Base-by-base conservation (phyloP, 768 basidiomycete genomes). In the Candolleomyces eurysporus region DNA sequence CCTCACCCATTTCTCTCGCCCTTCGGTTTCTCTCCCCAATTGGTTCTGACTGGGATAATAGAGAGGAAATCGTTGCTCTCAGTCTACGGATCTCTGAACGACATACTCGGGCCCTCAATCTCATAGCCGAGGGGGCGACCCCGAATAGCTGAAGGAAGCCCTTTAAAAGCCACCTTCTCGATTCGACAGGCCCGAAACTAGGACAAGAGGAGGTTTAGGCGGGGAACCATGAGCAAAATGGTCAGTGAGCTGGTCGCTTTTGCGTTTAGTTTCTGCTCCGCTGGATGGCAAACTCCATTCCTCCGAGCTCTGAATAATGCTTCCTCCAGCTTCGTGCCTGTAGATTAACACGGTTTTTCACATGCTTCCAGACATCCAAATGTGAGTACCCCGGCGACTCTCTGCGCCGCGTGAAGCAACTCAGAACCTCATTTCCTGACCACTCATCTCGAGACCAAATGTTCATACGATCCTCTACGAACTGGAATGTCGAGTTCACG, bases 311-410 rank as follows among this genome's bases (percentile, higher is more conserved):
- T 39, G 45, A 42, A 45, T 64, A 51, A 57, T 60, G 8, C 13
- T 26, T 26, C 26, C 9, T 32, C 30, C 5, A 39, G 19, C 32
- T 17, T 54, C 32, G 11, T 19, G 17, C 51, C 2, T 10, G 31
- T 69, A 91, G 90, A 82, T 91, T 54, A 81, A 84, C 62, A 87
- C 89, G 17, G 82, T 93, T 68, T 83, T 84, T 31, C 74, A 77
- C 64, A 90, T 93, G 90, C 94, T 94, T 69, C 92, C 92, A n/a
- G 88, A 92, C 71, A 89, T 93, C 67, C 92, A 92, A 52, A 72
- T 76, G 92, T 93, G 71, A 63, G 85, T 78, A 26, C 26, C 26
- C 11, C 42, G 31, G 7, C 19, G 31, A 56, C 62, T 53, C 16
- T 58, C 48, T 32, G 30, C 11, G n/a, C 8, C 51, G 16, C 32